A percentile compares a stretch with the other conserved stretches of the same genome.
These are phyloP conservation scores for Lactuca sativa DNA, from an alignment of 129 eudicot species.

Conservation along the genomic window DNA sequence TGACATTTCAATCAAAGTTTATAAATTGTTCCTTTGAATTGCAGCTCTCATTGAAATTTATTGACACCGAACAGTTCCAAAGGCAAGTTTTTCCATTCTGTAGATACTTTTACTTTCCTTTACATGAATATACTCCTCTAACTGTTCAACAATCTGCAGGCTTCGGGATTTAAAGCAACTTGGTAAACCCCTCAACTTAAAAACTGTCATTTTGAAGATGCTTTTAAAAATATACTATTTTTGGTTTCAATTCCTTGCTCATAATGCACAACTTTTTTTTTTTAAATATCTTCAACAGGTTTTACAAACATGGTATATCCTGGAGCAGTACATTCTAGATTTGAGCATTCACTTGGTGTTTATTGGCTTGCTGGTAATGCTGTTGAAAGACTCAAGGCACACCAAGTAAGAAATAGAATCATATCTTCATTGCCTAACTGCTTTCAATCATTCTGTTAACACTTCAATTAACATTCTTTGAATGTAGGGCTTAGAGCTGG, in stretches of 20 bases:
- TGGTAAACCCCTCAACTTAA: slow-evolving; percentile 47
- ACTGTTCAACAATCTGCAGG: slow-evolving; percentile 41
- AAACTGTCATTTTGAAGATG: not conserved
- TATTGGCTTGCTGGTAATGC: slow-evolving; percentile 93
- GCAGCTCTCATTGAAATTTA: slow-evolving; percentile 82
- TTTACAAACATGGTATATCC: slow-evolving; percentile 75
- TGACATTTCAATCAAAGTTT: slow-evolving; percentile 10
- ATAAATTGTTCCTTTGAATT: slow-evolving; percentile 6
- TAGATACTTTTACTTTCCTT: slow-evolving; percentile 6
- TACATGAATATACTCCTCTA: slow-evolving; percentile 10
- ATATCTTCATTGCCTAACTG: slow-evolving; percentile 1
- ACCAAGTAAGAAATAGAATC: slow-evolving; percentile 48
- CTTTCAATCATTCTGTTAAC: slow-evolving; percentile 14
- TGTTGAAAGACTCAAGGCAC: slow-evolving; percentile 47
- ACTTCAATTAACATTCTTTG: slow-evolving; percentile 11
- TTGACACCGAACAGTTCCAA: slow-evolving; percentile 94
- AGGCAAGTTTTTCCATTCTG: slow-evolving; percentile 49
- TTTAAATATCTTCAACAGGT: slow-evolving; percentile 43
- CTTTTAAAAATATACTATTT: not conserved
- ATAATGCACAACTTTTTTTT: too few relatives aligned
- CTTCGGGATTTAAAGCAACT: slow-evolving; percentile 94
- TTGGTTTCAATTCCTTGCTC: not conserved
- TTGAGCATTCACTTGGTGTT: slow-evolving; percentile 97
- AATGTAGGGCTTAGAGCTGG: slow-evolving; percentile 78
- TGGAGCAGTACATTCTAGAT: slow-evolving; percentile 96